Conservation (phyloP, 148 eudicot species). For the Pouteria glomerata region DNA sequence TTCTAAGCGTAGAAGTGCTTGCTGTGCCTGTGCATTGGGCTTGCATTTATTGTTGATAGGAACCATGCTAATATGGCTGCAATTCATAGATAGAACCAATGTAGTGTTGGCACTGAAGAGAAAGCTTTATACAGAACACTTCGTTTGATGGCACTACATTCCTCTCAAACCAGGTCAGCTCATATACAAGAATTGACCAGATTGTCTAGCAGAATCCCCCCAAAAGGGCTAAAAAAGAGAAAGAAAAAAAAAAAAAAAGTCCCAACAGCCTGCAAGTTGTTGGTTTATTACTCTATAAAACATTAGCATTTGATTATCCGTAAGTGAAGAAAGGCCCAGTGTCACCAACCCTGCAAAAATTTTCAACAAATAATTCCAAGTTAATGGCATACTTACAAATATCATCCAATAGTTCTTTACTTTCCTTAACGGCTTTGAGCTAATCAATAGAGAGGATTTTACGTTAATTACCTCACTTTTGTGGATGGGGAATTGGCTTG, state of each 20-base stretch:
- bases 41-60: too few relatives aligned
- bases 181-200: not conserved
- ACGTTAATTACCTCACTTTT: not conserved
- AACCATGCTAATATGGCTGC: too few relatives aligned
- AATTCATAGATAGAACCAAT: too few relatives aligned
- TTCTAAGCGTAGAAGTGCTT: too few relatives aligned
- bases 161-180: not conserved
- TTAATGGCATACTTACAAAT: too few relatives aligned
- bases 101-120: too few relatives aligned
- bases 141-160: not conserved
- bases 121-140: not conserved
- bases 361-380: not conserved
- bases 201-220: not conserved
- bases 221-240: not conserved
- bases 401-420: too few relatives aligned
- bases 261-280: constrained; percentile 3
- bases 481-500: constrained; percentile 8
- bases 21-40: too few relatives aligned
- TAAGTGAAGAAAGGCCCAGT: not conserved
- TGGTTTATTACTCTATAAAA: not conserved
- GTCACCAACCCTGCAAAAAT: not conserved
- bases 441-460: not conserved
- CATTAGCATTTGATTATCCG: not conserved
- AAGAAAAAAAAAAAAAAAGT: not conserved
- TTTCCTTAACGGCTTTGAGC: too few relatives aligned